Evolutionary conservation across 129 eudicot species (phyloP), one percentile per base, ranked within the genome.

Genomic region (Helianthus tuberosus): DNA sequence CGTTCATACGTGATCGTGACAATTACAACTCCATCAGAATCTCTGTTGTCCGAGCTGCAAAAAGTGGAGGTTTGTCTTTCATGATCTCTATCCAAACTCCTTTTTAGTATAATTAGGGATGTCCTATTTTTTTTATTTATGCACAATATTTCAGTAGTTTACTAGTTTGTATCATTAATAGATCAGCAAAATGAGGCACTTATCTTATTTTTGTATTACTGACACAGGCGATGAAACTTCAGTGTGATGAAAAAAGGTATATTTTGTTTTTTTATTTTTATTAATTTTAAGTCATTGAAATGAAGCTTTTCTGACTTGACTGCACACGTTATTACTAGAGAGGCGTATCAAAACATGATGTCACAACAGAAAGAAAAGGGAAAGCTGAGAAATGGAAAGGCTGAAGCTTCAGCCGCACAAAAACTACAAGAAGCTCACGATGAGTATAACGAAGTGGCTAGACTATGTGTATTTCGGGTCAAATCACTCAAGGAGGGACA

Each of bases 401-500:
- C 74, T 47, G 97, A 91, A 61, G 73, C 41, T 76, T 81, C 86
- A 76, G 83, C 86, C 68, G 71, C 87, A 41, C 90, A 86, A 73
- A 86, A 85, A 59, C 54, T 94, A 75, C 89, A 85, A 76, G 90
- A 86, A 72, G 97, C 95, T 63, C 86, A 82, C 38, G 89, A 78
- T 64, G 97, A 94, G 74, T 94, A 84, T 70, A 94, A 91, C 25
- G 96, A 89, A 15, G 85, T 77, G 53, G 90, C 94, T 59, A 86
- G 97, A 55, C 74, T 88, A 9, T 94, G 94, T 64, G 80, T 83
- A 17, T 94, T 91, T 51, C 87, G 96, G 54, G 85, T 89, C 44
- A 87, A 91, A 79, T 91, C 99, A 57, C 83, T 94, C 74, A 94
- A 94, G 83, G 92, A 94, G 86, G 99, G 99, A 77, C 97, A 90